Evolutionary conservation across 805 yeast species (phyloP).

Genomic region (Saturnispora gosingensis): DNA sequence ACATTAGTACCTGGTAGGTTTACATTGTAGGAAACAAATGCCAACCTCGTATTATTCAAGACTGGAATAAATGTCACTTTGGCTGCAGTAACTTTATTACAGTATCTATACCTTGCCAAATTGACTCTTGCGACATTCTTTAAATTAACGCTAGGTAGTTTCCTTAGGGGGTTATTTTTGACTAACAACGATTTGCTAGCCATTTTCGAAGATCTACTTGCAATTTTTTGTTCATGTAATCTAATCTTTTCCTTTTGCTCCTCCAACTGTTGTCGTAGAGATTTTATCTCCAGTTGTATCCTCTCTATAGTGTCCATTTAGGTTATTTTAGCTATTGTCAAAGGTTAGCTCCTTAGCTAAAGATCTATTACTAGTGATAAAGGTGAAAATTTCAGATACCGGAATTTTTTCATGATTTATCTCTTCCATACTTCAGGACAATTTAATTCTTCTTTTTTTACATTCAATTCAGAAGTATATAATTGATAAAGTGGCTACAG

Average conservation of each 20-base stretch:
- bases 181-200: neutral
- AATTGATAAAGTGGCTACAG: neutral
- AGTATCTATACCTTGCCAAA: constrained; percentile 28
- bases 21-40: constrained; percentile 27
- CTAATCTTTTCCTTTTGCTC: constrained; percentile 11
- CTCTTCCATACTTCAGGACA: neutral
- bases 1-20: constrained; percentile 4
- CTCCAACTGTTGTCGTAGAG: constrained; percentile 14
- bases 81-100: constrained; percentile 37
- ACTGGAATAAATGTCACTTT: constrained; percentile 37
- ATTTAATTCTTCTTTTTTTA: no score
- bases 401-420: neutral
- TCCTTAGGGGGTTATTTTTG: neutral
- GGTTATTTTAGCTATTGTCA: neutral
- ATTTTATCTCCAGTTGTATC: constrained; percentile 13
- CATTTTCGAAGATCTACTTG: neutral
- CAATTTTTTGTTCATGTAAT: neutral
- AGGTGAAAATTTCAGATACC: neutral
- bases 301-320: constrained; percentile 8
- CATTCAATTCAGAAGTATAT: neutral
- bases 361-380: neutral
- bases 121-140: neutral
- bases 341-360: neutral
- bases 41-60: constrained; percentile 32
- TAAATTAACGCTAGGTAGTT: neutral